These are phyloP conservation scores for Mrakia gelida DNA, from an alignment of 768 basidiomycete species.

Conservation along the genomic window DNA sequence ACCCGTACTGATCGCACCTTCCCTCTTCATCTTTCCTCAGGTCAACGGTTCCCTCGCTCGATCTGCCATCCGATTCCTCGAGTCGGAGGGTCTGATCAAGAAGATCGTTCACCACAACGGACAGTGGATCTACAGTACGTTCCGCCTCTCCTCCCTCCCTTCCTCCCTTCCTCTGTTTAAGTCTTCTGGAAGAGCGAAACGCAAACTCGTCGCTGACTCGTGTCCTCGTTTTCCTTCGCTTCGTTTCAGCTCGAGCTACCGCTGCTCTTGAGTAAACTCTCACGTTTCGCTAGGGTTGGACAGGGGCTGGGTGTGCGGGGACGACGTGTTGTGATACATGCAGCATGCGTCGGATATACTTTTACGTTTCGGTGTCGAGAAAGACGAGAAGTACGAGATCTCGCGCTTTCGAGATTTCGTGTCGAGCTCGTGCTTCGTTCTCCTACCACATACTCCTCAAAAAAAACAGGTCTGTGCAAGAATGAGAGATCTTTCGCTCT, in stretches of 20 bases:
- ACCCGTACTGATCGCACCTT: background rate
- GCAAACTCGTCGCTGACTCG: background rate
- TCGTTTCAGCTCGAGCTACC: conserved; percentile 37
- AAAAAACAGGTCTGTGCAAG: no score
- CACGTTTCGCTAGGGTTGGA: background rate
- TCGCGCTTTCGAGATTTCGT: background rate
- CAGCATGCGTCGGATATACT: background rate
- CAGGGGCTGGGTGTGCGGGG: background rate
- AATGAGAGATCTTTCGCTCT: no score
- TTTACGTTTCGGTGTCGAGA: no score
- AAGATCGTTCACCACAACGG: conserved; percentile 90
- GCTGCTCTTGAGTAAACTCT: conserved; percentile 40
- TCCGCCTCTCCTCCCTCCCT: background rate
- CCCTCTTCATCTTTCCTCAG: background rate
- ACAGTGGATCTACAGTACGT: conserved; percentile 81
- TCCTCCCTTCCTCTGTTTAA: background rate
- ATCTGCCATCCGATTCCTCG: conserved; percentile 81
- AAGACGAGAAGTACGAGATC: background rate
- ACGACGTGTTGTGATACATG: conserved; percentile 3
- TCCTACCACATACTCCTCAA: no score
- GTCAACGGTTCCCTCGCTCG: conserved; percentile 93
- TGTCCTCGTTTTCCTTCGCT: background rate
- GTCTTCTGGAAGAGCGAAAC: background rate
- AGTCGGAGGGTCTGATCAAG: conserved; percentile 92
- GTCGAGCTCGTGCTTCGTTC: background rate